A percentile compares a stretch with the other conserved stretches of the same genome.
phyloP scores from a whole-genome alignment of 805 yeast genomes.

The Tetrapisispora pingtungensis region DNA sequence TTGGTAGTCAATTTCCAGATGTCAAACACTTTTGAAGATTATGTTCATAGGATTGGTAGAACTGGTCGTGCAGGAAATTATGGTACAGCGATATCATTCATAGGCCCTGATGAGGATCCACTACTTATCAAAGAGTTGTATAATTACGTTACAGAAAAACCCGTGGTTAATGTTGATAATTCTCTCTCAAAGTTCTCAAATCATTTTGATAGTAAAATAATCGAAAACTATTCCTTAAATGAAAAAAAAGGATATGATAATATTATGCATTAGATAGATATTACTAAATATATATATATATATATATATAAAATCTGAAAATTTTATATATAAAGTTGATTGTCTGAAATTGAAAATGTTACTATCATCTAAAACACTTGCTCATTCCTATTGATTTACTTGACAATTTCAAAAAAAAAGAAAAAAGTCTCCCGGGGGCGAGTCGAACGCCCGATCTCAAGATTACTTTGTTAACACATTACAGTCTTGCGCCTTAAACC shows the following conservation, averaged over 20 bases:
- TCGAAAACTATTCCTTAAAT: neutral
- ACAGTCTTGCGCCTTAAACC: constrained; percentile 40
- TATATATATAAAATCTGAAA: neutral
- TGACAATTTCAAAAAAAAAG: too few relatives aligned
- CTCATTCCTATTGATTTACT: too few relatives aligned
- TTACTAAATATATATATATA: too few relatives aligned
- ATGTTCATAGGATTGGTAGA: constrained; percentile 88
- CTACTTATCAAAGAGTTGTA: constrained; percentile 37
- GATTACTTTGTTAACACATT: constrained; percentile 30
- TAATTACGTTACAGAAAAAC: constrained; percentile 19
- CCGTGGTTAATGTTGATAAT: too few relatives aligned
- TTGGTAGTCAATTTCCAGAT: constrained; percentile 81
- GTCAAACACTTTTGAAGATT: constrained; percentile 68
- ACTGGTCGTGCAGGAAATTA: constrained; percentile 88
- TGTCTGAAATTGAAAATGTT: too few relatives aligned
- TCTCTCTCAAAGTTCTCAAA: neutral
- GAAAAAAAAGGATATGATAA: neutral
- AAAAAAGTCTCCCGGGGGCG: constrained; percentile 38
- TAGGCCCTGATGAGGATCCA: constrained; percentile 46
- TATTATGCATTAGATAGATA: neutral
- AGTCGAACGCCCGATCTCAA: constrained; percentile 43
- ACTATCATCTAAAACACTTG: too few relatives aligned
- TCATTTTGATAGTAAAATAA: neutral
- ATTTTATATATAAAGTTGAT: too few relatives aligned
- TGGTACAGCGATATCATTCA: constrained; percentile 69